Evolutionary conservation across 768 basidiomycete species (phyloP).

Genomic region (Clitopilus hobsonii): DNA sequence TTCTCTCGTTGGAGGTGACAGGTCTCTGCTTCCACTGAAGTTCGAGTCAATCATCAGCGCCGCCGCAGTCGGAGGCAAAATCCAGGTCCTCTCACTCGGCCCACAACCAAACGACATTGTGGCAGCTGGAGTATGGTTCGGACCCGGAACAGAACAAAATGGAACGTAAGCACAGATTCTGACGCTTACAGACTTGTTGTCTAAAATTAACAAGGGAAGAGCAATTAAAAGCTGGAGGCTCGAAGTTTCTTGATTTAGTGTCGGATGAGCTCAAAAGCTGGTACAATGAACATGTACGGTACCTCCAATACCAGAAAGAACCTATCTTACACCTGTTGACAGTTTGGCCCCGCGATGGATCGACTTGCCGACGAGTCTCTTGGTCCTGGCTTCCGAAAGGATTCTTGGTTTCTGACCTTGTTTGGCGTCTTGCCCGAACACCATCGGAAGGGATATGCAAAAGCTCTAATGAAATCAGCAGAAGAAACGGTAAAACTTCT

Average conservation of each 20-base stretch:
- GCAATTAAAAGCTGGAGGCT: conserved; percentile 23
- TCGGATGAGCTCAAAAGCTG: conserved; percentile 13
- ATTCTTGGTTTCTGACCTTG: conserved; percentile 2
- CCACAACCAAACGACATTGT: conserved; percentile 10
- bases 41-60: conserved; percentile 10
- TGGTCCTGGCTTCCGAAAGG: conserved; percentile 10
- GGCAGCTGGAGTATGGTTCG: conserved; percentile 15
- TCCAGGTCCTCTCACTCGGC: conserved; percentile 12
- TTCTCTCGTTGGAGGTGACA: conserved; percentile 13
- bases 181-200: neutral
- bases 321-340: neutral
- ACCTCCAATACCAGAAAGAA: neutral
- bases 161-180: neutral
- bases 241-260: conserved; percentile 17
- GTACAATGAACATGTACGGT: conserved; percentile 21
- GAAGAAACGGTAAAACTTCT: conserved; percentile 13
- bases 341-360: conserved; percentile 18
- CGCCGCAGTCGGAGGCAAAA: conserved; percentile 12
- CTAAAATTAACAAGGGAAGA: conserved; percentile 9
- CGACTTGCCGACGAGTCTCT: conserved; percentile 10
- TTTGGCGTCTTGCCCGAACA: conserved; percentile 5
- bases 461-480: conserved; percentile 14
- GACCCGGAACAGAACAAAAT: conserved; percentile 13
- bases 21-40: conserved; percentile 9
- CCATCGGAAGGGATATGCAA: conserved; percentile 7